Conservation (phyloP, 345 rosid genomes). For the Acer campestre region DNA sequence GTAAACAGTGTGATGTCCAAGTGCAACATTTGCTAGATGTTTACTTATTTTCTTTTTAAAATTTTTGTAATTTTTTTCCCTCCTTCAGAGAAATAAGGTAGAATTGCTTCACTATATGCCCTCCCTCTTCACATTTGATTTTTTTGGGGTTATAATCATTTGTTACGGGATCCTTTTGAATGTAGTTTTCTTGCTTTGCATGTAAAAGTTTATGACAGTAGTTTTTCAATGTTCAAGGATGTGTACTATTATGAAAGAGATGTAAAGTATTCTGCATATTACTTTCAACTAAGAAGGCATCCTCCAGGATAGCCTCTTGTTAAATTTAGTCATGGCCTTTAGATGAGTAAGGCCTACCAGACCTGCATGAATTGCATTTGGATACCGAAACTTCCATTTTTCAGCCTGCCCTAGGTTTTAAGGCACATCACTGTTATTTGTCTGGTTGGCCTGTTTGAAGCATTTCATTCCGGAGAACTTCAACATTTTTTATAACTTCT, state of each 20-base stretch:
- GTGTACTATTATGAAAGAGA: neutral
- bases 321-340: neutral
- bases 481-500: neutral
- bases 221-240: neutral
- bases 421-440: neutral
- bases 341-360: neutral
- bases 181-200: neutral
- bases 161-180: neutral
- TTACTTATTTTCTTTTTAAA: no score
- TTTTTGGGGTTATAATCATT: neutral
- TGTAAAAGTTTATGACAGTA: neutral
- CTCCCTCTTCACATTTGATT: neutral
- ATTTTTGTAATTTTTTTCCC: no score
- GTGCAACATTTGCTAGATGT: no score
- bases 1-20: no score
- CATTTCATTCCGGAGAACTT: neutral
- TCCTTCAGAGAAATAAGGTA: neutral
- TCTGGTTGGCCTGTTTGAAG: neutral
- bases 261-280: neutral
- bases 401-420: neutral
- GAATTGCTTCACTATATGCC: neutral
- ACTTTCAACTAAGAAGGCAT: neutral
- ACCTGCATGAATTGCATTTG: neutral
- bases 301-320: neutral
- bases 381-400: neutral